Conservation (phyloP, 768 basidiomycete genomes). For the Crucibulum laeve region DNA sequence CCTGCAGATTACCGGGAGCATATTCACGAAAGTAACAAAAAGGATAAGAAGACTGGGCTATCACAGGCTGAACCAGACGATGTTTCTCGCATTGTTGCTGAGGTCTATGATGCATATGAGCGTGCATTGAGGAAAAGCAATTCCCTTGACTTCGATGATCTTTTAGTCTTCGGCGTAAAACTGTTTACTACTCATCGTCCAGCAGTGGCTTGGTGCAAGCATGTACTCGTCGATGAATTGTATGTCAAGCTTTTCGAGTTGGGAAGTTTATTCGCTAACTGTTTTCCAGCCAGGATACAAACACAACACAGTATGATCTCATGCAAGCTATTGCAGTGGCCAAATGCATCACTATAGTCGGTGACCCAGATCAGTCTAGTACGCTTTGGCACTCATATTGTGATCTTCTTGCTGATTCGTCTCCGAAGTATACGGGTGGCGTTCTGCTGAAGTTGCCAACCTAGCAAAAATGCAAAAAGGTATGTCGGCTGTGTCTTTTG, state of each 20-base stretch:
- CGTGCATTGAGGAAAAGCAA: conserved; percentile 53
- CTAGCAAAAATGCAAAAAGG: conserved; percentile 68
- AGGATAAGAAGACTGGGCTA: conserved; percentile 8
- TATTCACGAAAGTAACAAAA: conserved; percentile 13
- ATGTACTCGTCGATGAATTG: conserved; percentile 82
- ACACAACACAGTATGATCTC: conserved; percentile 75
- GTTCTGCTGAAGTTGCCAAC: conserved; percentile 76
- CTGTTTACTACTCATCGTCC: conserved; percentile 50
- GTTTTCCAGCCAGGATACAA: conserved; percentile 66
- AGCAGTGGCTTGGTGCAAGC: conserved; percentile 54
- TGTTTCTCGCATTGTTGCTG: conserved; percentile 37
- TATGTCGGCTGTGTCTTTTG: conserved; percentile 10
- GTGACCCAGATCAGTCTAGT: conserved; percentile 92
- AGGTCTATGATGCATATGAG: conserved; percentile 68
- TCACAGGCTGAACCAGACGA: conserved; percentile 9
- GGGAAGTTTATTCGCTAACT: conserved; percentile 1
- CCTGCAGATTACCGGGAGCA: conserved; percentile 37
- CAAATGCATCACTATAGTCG: conserved; percentile 72
- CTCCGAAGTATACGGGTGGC: conserved; percentile 75
- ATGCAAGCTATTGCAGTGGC: conserved; percentile 61
- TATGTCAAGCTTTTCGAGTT: conserved; percentile 21
- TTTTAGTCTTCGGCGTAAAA: conserved; percentile 67
- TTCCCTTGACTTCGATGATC: conserved; percentile 85
- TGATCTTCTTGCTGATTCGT: neutral
- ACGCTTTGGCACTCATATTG: conserved; percentile 1